Evolutionary conservation across 225 moss, liverwort and hornwort genomes (phyloP), one percentile per base, ranked within the genome.

Genomic region (Polytrichum commune): DNA sequence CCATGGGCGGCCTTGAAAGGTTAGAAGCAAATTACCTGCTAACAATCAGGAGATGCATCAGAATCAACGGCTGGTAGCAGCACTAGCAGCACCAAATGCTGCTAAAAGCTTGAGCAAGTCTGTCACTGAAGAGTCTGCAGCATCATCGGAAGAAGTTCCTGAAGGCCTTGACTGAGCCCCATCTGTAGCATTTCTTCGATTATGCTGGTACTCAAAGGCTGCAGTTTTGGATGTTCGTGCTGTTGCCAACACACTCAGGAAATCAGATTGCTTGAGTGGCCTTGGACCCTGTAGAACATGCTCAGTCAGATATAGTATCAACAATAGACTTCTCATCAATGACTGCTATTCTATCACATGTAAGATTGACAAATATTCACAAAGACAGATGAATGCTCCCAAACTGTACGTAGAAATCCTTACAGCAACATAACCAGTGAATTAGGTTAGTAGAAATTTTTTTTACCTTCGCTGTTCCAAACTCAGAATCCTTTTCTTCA

Each of bases 101-200:
- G 84, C 84, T 73, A 84, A 78, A 69, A 84, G 77, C 63, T 84
- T 84, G 61, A 84, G 72, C 75, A 84, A 80, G 77, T 84, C 84
- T 22, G 84, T 68, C 46, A 84, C 75, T 28, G 84, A 80, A 24
- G 77, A 71, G 65, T 84, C 84, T 10, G 71, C 60, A 38, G 73
- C 71, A 71, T 84, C 83, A 29, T 84, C 80, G 27, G 74, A 72
- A 24, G 77, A 69, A 35, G 62, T 62, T 64, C 75, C 80, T 60
- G 71, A 46, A 63, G 75, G 69, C 75, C 84, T 84, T 53, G 71
- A 62, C 38, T 80, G 80, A 26, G 83, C 64, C 57, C 71, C 76
- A 68, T 76, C 80, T 63, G 73, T 53, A 25, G 32, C 77, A 38
- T 54, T 84, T 53, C 69, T 77, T n/a, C 84, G 74, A 69, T 80